Evolutionary conservation across 1,284 basidiomycete species (phyloP), one percentile per base, ranked within the genome.

Genomic region (Flammula alnicola): DNA sequence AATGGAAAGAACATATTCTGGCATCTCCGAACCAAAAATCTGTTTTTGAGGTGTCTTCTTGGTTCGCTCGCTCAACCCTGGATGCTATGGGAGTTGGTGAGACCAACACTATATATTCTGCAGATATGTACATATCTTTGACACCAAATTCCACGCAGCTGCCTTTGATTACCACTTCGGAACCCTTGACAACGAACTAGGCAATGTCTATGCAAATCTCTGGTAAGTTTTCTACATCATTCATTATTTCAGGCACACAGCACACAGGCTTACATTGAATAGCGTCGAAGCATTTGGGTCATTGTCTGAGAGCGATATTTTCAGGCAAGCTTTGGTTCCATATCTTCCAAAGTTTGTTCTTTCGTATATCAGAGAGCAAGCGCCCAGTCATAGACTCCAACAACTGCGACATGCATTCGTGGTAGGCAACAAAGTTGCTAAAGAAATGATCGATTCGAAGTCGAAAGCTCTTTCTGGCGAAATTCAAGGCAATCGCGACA

Each of bases 41-140:
- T n/a, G 65, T 74, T 17, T 48, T 81, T 8, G 70, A 85, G 53
- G 52, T 77, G 7, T 56, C 68, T 9, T 16, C 48, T 5, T 78
- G 74, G 73, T 39, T 69, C 16, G 70, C 73, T 29, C 67, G 71
- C 7, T 73, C 71, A 3, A 69, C 74, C 8, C 54, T 79, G 39
- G 78, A 79, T 62, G 71, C 73, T 5, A 74, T 79, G 29, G 78
- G 76, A 3, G 65, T 72, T 61, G 73, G 77, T 75, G 51, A 27
- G 54, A 22, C 2, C 16, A 10, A 11, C 20, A 29, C 19, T 35
- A 14, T 16, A 4, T 29, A 10, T 20, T 27, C 9, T 8, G 19
- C 10, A 25, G 7, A 41, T 39, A 17, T 4, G 19, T 6, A 22
- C 16, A 16, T 23, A 32, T 16, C 37, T 11, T 23, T 32, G n/a